Evolutionary conservation across 257 asterid species (phyloP).

Genomic region (Gynochthodes officinalis): DNA sequence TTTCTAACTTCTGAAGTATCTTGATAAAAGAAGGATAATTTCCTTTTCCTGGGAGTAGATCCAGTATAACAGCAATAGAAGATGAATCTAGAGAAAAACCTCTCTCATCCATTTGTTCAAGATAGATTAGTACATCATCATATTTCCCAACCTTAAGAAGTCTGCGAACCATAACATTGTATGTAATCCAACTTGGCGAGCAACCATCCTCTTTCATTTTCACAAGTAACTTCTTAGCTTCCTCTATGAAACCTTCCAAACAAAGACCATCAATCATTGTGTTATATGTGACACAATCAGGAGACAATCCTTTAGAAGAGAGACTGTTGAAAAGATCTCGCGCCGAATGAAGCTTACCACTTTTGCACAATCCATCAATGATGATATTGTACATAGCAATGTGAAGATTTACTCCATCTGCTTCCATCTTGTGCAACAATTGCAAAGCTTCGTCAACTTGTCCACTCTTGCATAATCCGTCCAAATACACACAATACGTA

Average conservation of each 20-base stretch:
- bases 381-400: no score
- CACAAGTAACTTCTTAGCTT: neutral
- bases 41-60: neutral
- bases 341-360: neutral
- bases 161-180: constrained; percentile 1
- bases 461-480: no score
- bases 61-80: neutral
- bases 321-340: neutral
- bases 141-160: neutral
- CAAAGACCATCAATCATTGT: neutral
- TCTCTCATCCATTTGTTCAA: constrained; percentile 13
- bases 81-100: neutral
- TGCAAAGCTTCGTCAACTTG: no score
- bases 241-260: constrained; percentile 18
- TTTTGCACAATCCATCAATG: constrained; percentile 14
- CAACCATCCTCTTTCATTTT: constrained; percentile 1
- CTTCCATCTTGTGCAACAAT: no score
- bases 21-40: neutral
- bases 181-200: neutral
- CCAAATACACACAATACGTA: no score
- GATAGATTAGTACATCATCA: neutral
- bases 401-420: no score
- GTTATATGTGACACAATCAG: neutral
- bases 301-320: neutral
- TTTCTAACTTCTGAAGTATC: no score